phyloP scores from a whole-genome alignment of 1,139 yeast genomes.

The Scheffersomyces segobiensis region DNA sequence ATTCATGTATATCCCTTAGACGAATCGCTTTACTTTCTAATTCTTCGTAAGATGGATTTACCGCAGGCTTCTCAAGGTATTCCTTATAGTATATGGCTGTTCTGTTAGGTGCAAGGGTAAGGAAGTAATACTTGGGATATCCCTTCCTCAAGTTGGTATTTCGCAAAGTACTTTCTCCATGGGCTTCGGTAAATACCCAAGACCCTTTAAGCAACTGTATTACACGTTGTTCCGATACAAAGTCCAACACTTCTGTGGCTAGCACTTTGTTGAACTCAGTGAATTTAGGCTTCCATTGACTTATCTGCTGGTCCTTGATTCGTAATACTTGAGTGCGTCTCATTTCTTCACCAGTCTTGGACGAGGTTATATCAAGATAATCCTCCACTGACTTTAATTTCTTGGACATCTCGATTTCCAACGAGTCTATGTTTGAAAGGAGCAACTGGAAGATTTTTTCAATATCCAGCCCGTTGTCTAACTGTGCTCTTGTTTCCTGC shows the following conservation, averaged over 20 bases:
- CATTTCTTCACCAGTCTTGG: constrained; percentile 48
- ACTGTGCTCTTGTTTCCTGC: constrained; percentile 64
- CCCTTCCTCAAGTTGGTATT: constrained; percentile 23
- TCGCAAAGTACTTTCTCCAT: constrained; percentile 45
- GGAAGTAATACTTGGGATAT: constrained; percentile 47
- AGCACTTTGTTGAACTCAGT: constrained; percentile 53
- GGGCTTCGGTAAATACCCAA: constrained; percentile 77
- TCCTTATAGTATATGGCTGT: constrained; percentile 62
- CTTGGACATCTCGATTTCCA: constrained; percentile 30
- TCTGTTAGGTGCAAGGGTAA: constrained; percentile 73
- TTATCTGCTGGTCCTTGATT: constrained; percentile 35
- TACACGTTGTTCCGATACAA: constrained; percentile 79
- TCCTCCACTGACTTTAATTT: constrained; percentile 39
- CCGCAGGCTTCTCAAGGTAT: constrained; percentile 47
- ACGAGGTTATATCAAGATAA: constrained; percentile 44
- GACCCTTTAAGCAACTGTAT: constrained; percentile 73
- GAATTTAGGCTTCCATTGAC: constrained; percentile 39
- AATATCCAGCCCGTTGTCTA: constrained; percentile 45
- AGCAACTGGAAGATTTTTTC: constrained; percentile 48
- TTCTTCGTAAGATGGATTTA: constrained; percentile 60
- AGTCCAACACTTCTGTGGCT: constrained; percentile 63
- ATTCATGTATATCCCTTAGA: constrained; percentile 38
- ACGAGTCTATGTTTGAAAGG: constrained; percentile 26
- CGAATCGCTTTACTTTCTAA: constrained; percentile 36
- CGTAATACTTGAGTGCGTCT: constrained; percentile 56